Evolutionary conservation across 208 protist genomes (phyloP).

Genomic region (Acanthamoeba divionensis): DNA sequence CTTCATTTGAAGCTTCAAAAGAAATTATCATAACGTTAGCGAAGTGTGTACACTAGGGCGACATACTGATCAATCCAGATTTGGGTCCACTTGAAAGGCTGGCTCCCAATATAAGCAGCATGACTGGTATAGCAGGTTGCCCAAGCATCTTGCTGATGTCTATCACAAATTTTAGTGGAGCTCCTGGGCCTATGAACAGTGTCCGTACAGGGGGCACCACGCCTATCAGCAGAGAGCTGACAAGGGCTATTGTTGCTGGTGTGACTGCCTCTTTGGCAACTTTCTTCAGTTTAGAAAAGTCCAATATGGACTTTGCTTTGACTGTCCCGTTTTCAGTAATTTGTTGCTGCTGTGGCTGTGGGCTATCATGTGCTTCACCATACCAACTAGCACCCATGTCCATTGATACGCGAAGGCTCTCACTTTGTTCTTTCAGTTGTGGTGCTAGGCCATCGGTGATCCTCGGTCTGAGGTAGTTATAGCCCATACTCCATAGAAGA

Average conservation of each 20-base stretch:
- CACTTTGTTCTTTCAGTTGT: too few relatives aligned
- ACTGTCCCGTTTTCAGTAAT: too few relatives aligned
- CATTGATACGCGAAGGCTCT: too few relatives aligned
- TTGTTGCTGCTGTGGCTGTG: too few relatives aligned
- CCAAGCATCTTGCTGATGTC: neutral
- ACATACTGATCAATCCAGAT: neutral
- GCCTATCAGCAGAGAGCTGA: neutral
- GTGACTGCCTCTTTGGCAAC: neutral
- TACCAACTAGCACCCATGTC: too few relatives aligned
- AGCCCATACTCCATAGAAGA: neutral
- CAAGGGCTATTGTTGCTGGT: neutral
- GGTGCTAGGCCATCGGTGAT: neutral
- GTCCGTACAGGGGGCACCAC: neutral
- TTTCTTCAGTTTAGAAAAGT: neutral
- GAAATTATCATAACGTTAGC: too few relatives aligned
- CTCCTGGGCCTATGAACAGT: neutral
- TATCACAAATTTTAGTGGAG: constrained; percentile 18
- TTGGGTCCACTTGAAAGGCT: neutral
- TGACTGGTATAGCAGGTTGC: neutral
- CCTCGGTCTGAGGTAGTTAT: neutral
- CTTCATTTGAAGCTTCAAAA: too few relatives aligned
- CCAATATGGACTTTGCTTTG: neutral
- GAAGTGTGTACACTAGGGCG: too few relatives aligned
- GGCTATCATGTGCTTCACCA: too few relatives aligned
- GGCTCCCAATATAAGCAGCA: neutral